Evolutionary conservation across 148 eudicot genomes (phyloP).

Genomic region (Camellia granthamiana): DNA sequence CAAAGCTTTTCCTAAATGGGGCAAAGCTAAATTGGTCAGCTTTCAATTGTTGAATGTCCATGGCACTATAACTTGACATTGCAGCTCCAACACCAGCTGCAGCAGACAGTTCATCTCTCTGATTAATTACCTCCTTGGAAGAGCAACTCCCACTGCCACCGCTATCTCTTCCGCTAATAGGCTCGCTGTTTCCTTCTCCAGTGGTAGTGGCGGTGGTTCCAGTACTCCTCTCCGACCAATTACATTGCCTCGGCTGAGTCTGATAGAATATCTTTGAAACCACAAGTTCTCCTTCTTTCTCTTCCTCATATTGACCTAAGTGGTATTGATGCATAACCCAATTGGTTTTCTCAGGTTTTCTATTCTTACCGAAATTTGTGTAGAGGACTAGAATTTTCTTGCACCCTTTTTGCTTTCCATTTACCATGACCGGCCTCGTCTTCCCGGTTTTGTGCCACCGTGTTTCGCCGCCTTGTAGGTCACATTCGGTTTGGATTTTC

Average conservation of each 20-base stretch:
- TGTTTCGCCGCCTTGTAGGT: constrained; percentile 90
- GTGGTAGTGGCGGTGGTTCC: neutral
- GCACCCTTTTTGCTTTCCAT: constrained; percentile 89
- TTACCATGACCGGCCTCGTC: constrained; percentile 88
- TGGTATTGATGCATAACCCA: constrained; percentile 99
- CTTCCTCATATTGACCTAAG: constrained; percentile 86
- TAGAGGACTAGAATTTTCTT: constrained; percentile 87
- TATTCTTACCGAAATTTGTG: constrained; percentile 85
- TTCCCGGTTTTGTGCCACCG: constrained; percentile 99
- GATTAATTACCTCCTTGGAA: constrained; percentile 49
- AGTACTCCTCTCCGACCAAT: constrained; percentile 45
- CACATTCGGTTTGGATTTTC: constrained; percentile 93
- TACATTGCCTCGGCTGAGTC: constrained; percentile 89
- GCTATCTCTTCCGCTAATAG: constrained; percentile 1
- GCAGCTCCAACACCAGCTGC: constrained; percentile 36
- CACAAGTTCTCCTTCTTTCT: constrained; percentile 88
- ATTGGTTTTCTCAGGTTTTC: constrained; percentile 91
- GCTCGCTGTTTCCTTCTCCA: neutral
- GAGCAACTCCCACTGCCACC: constrained; percentile 55
- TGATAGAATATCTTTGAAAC: constrained; percentile 96
- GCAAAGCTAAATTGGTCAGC: constrained; percentile 59
- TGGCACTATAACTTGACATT: constrained; percentile 35
- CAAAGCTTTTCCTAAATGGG: constrained; percentile 62
- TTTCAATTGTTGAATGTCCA: constrained; percentile 76
- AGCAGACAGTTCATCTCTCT: constrained; percentile 46